Evolutionary conservation across 768 basidiomycete genomes (phyloP).

Genomic region (Boletus tomentosulus): DNA sequence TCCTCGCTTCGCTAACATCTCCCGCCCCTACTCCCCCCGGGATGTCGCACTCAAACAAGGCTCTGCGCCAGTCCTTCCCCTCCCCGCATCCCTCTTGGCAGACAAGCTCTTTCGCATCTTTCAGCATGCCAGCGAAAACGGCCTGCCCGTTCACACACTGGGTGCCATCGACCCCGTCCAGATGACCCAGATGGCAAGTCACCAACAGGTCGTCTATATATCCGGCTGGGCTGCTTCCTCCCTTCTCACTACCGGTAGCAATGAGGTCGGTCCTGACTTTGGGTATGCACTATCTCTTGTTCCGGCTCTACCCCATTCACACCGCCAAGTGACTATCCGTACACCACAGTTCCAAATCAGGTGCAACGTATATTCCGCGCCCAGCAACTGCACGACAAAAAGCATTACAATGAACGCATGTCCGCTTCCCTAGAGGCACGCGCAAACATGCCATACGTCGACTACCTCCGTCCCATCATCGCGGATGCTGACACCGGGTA

Average conservation of each 20-base stretch:
- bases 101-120: conserved; percentile 80
- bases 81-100: conserved; percentile 73
- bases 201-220: conserved; percentile 87
- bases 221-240: conserved; percentile 90
- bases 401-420: conserved; percentile 86
- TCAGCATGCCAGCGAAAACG: conserved; percentile 54
- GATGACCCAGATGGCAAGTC: conserved; percentile 89
- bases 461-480: conserved; percentile 89
- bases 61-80: conserved; percentile 71
- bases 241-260: conserved; percentile 82
- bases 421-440: conserved; percentile 58
- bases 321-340: conserved; percentile 77
- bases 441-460: conserved; percentile 70
- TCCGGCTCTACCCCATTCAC: neutral
- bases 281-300: conserved; percentile 42
- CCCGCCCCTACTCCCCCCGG: conserved; percentile 75
- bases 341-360: conserved; percentile 94
- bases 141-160: conserved; percentile 81
- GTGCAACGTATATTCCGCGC: conserved; percentile 89
- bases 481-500: conserved; percentile 95
- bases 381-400: conserved; percentile 89
- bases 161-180: conserved; percentile 92
- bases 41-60: conserved; percentile 89
- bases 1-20: conserved; percentile 68
- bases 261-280: conserved; percentile 90